Percentiles rank a stretch among this genome's conserved stretches.
These are phyloP conservation scores for Barnettozyma sp. DNA, from an alignment of 805 yeast species.

Conservation along the genomic window DNA sequence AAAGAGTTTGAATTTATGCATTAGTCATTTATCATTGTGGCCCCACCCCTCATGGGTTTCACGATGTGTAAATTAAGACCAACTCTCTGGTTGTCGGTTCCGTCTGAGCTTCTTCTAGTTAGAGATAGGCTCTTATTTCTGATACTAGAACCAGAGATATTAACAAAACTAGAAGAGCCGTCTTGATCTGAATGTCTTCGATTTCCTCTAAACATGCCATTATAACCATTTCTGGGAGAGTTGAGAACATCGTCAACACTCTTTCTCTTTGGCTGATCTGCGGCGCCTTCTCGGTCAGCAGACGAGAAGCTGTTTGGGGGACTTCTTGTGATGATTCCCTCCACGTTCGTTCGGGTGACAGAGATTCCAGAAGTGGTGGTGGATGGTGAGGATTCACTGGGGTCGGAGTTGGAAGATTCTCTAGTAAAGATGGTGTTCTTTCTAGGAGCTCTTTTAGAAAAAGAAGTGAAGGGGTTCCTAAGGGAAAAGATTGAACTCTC, in stretches of 20 bases:
- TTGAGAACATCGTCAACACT: background rate
- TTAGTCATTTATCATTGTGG: slow-evolving; percentile 5
- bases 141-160: slow-evolving; percentile 5
- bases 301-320: background rate
- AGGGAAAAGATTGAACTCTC: slow-evolving; percentile 14
- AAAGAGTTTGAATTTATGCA: background rate
- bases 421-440: slow-evolving; percentile 1
- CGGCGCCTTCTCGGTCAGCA: background rate
- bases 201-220: background rate
- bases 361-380: background rate
- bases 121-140: background rate
- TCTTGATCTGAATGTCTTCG: slow-evolving; percentile 1
- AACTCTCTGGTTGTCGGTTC: slow-evolving; percentile 20
- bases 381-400: no score
- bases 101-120: background rate
- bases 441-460: slow-evolving; percentile 7
- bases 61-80: slow-evolving; percentile 55
- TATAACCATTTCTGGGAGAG: background rate
- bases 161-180: slow-evolving; percentile 1
- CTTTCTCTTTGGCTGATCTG: background rate
- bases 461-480: slow-evolving; percentile 14
- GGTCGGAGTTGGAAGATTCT: background rate
- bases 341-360: slow-evolving; percentile 1
- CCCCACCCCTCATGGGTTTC: slow-evolving; percentile 49
- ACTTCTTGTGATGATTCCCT: background rate